A percentile compares a stretch with the other conserved stretches of the same genome.
These are phyloP conservation scores for Cadophora luteo-olivacea DNA, from an alignment of 2,329 filamentous ascomycete species.

Conservation along the genomic window DNA sequence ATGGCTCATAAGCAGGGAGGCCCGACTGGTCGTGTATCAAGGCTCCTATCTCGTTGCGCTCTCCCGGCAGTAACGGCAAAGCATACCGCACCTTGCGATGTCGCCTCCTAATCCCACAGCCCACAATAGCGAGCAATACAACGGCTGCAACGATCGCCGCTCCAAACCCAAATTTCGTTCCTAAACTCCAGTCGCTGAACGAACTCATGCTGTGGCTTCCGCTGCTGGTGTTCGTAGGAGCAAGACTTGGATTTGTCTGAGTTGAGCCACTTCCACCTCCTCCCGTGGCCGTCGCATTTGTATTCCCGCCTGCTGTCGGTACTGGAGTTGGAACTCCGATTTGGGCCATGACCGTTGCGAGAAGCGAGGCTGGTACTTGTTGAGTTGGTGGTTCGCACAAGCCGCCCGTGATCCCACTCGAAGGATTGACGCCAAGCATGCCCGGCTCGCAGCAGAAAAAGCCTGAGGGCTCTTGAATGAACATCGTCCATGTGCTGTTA, in stretches of 20 bases:
- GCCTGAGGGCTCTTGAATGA: constrained; percentile 8
- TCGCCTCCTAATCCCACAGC: background rate
- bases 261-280: background rate
- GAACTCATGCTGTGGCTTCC: background rate
- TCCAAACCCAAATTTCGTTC: constrained; percentile 18
- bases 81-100: background rate
- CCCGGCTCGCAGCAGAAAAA: constrained; percentile 29
- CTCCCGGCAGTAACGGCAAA: background rate
- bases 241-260: constrained; percentile 19
- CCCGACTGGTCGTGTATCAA: background rate
- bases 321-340: constrained; percentile 20
- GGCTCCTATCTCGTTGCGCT: constrained; percentile 22
- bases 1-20: constrained; percentile 21
- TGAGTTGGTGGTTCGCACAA: constrained; percentile 27
- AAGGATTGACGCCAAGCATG: constrained; percentile 20
- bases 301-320: constrained; percentile 10
- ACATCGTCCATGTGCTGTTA: constrained; percentile 25
- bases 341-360: constrained; percentile 25
- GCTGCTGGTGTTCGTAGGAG: background rate
- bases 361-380: constrained; percentile 21
- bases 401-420: constrained; percentile 11
- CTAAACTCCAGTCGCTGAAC: constrained; percentile 18
- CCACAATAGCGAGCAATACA: background rate
- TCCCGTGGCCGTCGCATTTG: constrained; percentile 16
- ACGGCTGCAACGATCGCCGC: constrained; percentile 9